phyloP scores from a whole-genome alignment of 805 yeast genomes.

The Myxozyma neglecta region DNA sequence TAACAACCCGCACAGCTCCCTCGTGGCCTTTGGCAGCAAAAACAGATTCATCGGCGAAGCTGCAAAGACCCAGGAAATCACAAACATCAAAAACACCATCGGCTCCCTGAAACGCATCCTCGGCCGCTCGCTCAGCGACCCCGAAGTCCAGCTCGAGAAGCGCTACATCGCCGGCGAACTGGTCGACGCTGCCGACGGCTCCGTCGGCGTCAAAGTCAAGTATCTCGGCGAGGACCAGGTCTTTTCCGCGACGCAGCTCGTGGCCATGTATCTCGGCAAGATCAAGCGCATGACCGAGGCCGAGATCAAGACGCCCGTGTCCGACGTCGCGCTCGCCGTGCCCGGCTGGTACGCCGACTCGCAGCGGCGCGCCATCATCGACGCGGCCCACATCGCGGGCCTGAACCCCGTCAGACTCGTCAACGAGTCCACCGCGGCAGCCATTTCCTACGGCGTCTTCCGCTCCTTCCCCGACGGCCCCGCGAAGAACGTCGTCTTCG shows the following conservation, averaged over 20 bases:
- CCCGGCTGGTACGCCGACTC: conserved; percentile 97
- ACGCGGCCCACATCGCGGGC: conserved; percentile 94
- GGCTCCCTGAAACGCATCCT: conserved; percentile 90
- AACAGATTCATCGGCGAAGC: conserved; percentile 92
- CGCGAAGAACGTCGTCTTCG: conserved; percentile 77
- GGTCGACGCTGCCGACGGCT: conserved; percentile 57
- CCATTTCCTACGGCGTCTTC: conserved; percentile 98
- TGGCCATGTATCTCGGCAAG: conserved; percentile 93
- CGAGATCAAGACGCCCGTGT: conserved; percentile 79
- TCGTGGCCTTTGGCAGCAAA: conserved; percentile 88
- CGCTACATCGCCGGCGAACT: conserved; percentile 72
- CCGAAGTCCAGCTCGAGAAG: conserved; percentile 73
- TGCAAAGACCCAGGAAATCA: conserved; percentile 94
- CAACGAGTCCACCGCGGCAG: conserved; percentile 97
- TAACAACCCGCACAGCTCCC: conserved; percentile 40
- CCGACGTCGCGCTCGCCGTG: conserved; percentile 89
- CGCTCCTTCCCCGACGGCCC: conserved; percentile 93
- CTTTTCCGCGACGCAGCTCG: conserved; percentile 84
- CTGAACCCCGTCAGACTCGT: conserved; percentile 97
- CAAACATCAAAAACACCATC: conserved; percentile 94
- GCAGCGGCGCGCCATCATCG: conserved; percentile 94
- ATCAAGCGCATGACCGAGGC: conserved; percentile 73
- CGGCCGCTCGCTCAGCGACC: conserved; percentile 72
- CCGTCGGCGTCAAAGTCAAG: conserved; percentile 82
- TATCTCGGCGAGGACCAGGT: conserved; percentile 74